These are phyloP conservation scores for Crithidia mellificae DNA, from an alignment of 208 protist species.

Conservation along the genomic window DNA sequence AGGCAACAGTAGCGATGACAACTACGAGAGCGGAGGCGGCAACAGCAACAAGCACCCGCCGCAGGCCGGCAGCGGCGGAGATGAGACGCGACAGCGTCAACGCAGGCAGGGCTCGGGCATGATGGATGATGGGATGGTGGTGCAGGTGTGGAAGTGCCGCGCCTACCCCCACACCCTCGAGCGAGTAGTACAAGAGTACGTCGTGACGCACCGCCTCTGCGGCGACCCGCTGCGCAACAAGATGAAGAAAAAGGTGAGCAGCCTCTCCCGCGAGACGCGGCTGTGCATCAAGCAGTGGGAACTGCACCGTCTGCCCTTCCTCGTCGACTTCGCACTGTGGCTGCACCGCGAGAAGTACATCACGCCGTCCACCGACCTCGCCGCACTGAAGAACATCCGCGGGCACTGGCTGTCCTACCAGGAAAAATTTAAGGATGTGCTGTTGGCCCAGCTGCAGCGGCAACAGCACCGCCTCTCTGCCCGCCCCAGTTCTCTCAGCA, in stretches of 20 bases:
- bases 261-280: conserved; percentile 47
- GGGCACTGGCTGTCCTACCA: conserved; percentile 70
- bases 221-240: conserved; percentile 43
- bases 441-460: conserved; percentile 6
- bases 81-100: no score
- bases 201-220: conserved; percentile 64
- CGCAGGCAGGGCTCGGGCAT: no score
- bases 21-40: no score
- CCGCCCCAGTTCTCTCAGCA: conserved; percentile 13
- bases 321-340: conserved; percentile 69
- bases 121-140: conserved; percentile 40
- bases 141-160: conserved; percentile 78
- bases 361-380: conserved; percentile 47
- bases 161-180: conserved; percentile 60
- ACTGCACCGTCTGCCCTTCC: conserved; percentile 46
- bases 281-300: conserved; percentile 56
- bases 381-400: conserved; percentile 46
- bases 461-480: conserved; percentile 23
- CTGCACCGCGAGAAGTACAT: conserved; percentile 64
- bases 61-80: no score
- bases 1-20: no score
- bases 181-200: conserved; percentile 70
- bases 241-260: conserved; percentile 62
- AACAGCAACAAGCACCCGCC: no score
- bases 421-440: conserved; percentile 30